Percentiles rank a stretch among this genome's conserved stretches.
These are phyloP conservation scores for Maudiozyma barnettii DNA, from an alignment of 805 yeast species.

Conservation along the genomic window DNA sequence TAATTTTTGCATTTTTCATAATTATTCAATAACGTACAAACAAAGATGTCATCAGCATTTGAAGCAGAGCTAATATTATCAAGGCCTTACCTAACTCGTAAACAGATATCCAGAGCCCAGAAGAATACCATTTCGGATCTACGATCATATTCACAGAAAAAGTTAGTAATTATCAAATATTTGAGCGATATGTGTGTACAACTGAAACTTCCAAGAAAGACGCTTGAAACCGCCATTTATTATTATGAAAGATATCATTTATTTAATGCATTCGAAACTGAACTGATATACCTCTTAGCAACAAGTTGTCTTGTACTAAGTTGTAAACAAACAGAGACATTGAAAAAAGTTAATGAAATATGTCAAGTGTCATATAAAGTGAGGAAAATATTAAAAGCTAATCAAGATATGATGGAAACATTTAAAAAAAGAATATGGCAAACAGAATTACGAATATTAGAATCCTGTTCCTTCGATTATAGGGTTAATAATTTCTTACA, in stretches of 20 bases:
- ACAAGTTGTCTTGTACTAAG: constrained; percentile 62
- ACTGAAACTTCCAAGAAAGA: constrained; percentile 59
- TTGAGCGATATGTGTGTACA: constrained; percentile 42
- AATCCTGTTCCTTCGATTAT: constrained; percentile 72
- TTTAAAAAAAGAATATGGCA: constrained; percentile 48
- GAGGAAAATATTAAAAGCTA: constrained; percentile 21
- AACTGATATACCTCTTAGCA: constrained; percentile 52
- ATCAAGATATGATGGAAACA: constrained; percentile 36
- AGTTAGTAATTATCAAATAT: constrained; percentile 45
- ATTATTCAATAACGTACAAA: background rate
- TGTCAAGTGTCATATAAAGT: constrained; percentile 32
- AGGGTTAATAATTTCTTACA: constrained; percentile 42
- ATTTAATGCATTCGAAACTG: constrained; percentile 50
- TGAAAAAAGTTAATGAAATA: constrained; percentile 62
- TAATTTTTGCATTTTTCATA: background rate
- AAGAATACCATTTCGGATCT: constrained; percentile 42
- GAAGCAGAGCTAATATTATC: constrained; percentile 33
- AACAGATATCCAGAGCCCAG: constrained; percentile 45
- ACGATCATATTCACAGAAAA: constrained; percentile 41
- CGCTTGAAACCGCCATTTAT: constrained; percentile 60
- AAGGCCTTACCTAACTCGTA: constrained; percentile 50
- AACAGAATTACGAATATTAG: constrained; percentile 64
- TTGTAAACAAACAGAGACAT: constrained; percentile 73
- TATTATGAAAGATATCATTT: constrained; percentile 64
- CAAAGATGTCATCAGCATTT: constrained; percentile 12